A percentile compares a stretch with the other conserved stretches of the same genome.
These are phyloP conservation scores for Brassica hybrid DNA, from an alignment of 441 rosid genomes.

Conservation along the genomic window DNA sequence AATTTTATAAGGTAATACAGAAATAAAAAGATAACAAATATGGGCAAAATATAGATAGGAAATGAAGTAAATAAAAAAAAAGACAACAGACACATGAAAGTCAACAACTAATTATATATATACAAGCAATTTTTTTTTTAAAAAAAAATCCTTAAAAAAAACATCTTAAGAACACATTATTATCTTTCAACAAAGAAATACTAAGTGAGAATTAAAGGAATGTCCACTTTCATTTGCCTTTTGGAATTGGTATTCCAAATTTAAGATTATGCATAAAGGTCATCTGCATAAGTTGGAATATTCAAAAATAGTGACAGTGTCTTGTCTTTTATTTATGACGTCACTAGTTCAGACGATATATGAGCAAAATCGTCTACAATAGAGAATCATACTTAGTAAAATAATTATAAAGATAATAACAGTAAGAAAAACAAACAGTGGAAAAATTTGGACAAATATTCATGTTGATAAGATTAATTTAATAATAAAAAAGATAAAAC, in stretches of 20 bases:
- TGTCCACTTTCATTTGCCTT: background rate
- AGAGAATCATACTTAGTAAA: background rate
- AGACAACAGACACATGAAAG: background rate
- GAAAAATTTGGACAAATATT: slow-evolving; percentile 1
- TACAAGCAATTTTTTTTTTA: background rate
- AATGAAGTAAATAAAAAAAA: no score
- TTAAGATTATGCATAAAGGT: background rate
- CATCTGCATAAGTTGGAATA: background rate
- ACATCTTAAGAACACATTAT: background rate
- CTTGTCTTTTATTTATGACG: background rate
- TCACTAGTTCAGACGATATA: background rate
- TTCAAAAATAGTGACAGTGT: slow-evolving; percentile 3
- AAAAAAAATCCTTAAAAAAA: no score
- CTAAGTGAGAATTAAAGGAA: background rate
- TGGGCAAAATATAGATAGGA: background rate
- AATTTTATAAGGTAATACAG: background rate
- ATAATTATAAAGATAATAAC: background rate
- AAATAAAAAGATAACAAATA: background rate
- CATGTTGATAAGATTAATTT: background rate
- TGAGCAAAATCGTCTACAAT: background rate
- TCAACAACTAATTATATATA: background rate
- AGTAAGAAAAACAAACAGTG: background rate
- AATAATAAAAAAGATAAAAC: slow-evolving; percentile 16
- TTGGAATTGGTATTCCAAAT: no score
- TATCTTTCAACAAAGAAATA: background rate